Conservation (phyloP, 495 filamentous ascomycete species). For the Penicillium simplicissimum region DNA sequence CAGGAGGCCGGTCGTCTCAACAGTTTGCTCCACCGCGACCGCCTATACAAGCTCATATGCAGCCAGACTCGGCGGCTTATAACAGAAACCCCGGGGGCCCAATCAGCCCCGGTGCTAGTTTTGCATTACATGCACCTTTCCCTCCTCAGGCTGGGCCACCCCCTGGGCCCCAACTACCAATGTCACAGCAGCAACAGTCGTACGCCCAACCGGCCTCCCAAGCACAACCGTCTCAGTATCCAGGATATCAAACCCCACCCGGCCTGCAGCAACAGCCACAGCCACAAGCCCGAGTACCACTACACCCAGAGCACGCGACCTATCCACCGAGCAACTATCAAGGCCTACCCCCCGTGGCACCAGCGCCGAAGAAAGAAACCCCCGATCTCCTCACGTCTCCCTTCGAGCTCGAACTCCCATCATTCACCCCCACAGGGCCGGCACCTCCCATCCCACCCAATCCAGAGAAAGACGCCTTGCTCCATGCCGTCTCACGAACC, state of each 20-base stretch:
- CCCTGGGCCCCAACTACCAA: constrained; percentile 2
- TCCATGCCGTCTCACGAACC: constrained; percentile 71
- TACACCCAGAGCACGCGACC: constrained; percentile 23
- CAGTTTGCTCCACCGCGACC: constrained; percentile 16
- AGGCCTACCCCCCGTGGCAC: constrained; percentile 27
- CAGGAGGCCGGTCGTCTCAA: constrained; percentile 19
- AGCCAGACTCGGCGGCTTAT: constrained; percentile 19
- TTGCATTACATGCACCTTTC: constrained; percentile 6
- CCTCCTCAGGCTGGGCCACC: constrained; percentile 8
- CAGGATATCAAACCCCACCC: constrained; percentile 25
- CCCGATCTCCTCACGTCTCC: constrained; percentile 71
- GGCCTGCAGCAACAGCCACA: constrained; percentile 22
- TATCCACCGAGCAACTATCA: constrained; percentile 21
- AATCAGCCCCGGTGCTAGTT: neutral
- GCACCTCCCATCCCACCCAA: constrained; percentile 92
- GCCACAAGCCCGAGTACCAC: constrained; percentile 6
- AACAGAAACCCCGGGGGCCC: constrained; percentile 17
- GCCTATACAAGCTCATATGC: constrained; percentile 12
- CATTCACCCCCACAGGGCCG: constrained; percentile 53
- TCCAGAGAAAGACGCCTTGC: constrained; percentile 89
- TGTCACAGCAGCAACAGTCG: constrained; percentile 5
- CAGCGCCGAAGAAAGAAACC: constrained; percentile 48
- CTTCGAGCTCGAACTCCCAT: constrained; percentile 66
- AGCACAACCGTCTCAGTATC: constrained; percentile 16
- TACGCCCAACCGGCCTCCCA: constrained; percentile 4